A percentile compares a stretch with the other conserved stretches of the same genome.
Conservation (phyloP, 768 basidiomycete species). For the Mycena venus region DNA sequence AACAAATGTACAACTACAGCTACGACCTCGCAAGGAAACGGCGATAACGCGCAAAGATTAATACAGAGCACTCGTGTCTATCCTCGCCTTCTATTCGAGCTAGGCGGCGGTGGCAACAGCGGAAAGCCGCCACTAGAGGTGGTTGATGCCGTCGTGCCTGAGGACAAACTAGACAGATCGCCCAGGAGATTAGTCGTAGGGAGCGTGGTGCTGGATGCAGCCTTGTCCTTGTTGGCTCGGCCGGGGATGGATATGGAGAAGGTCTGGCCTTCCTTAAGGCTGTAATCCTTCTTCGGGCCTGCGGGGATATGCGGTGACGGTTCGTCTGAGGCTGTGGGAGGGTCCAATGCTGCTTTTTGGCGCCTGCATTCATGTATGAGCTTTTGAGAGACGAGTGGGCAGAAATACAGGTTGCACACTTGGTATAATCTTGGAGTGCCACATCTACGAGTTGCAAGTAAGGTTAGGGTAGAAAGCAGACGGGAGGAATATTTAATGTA, state of each 20-base stretch:
- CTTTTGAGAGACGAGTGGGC: slow-evolving; percentile 13
- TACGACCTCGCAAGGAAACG: neutral
- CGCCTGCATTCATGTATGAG: slow-evolving; percentile 58
- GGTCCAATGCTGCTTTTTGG: slow-evolving; percentile 73
- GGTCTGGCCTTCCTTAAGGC: slow-evolving; percentile 94
- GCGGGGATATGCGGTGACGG: slow-evolving; percentile 78
- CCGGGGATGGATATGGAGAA: slow-evolving; percentile 94
- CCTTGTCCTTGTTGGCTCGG: slow-evolving; percentile 61
- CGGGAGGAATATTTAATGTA: slow-evolving; percentile 4
- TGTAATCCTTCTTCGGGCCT: slow-evolving; percentile 94
- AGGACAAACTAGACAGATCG: slow-evolving; percentile 28
- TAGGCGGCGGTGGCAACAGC: slow-evolving; percentile 88
- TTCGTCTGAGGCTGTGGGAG: slow-evolving; percentile 55
- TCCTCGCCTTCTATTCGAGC: slow-evolving; percentile 62
- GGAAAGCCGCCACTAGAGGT: slow-evolving; percentile 64
- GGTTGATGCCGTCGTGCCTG: slow-evolving; percentile 28
- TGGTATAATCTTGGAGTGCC: slow-evolving; percentile 88
- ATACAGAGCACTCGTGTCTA: neutral
- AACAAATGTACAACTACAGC: no score
- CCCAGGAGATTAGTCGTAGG: slow-evolving; percentile 54
- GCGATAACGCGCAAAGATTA: neutral
- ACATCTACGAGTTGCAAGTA: slow-evolving; percentile 67
- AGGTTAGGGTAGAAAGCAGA: slow-evolving; percentile 20
- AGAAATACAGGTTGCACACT: slow-evolving; percentile 60
- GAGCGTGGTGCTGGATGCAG: slow-evolving; percentile 21